Evolutionary conservation across 202 grass and related monocot species (phyloP).

Genomic region (Zizania palustris): DNA sequence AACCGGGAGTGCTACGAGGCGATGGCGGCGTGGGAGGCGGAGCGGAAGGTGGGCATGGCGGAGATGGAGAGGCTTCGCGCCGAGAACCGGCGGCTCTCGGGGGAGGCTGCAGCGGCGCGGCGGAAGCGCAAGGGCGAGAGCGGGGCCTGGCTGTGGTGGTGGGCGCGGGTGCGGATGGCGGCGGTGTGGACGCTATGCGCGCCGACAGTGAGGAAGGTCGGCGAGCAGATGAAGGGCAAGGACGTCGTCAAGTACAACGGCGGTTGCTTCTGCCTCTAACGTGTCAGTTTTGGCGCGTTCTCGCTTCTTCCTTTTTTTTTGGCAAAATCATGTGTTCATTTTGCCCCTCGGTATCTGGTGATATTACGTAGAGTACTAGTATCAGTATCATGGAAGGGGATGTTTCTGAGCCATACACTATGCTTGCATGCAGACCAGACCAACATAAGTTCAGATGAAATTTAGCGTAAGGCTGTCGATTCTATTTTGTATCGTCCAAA

Average conservation of each 20-base stretch:
- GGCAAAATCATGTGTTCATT: neutral
- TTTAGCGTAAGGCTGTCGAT: no score
- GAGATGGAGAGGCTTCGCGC: conserved; percentile 67
- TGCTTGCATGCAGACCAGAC: no score
- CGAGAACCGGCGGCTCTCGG: conserved; percentile 63
- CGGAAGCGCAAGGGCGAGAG: neutral
- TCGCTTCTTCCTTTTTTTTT: no score
- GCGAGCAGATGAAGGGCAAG: conserved; percentile 34
- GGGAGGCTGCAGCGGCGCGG: conserved; percentile 11
- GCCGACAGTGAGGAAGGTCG: conserved; percentile 40
- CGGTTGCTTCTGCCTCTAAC: conserved; percentile 68
- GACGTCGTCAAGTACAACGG: no score
- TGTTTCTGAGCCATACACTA: no score
- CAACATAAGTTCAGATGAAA: no score
- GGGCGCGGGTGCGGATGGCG: conserved; percentile 44
- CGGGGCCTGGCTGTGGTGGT: conserved; percentile 44
- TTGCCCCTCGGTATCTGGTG: neutral
- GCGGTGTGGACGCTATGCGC: conserved; percentile 62
- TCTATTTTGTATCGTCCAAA: no score
- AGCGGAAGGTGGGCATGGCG: conserved; percentile 36
- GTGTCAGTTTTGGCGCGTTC: neutral
- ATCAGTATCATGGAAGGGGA: no score
- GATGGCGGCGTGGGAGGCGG: conserved; percentile 63
- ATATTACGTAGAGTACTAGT: neutral
- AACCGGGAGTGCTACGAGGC: conserved; percentile 77